Evolutionary conservation across 208 protist genomes (phyloP).

Genomic region (Entamoeba dispar): DNA sequence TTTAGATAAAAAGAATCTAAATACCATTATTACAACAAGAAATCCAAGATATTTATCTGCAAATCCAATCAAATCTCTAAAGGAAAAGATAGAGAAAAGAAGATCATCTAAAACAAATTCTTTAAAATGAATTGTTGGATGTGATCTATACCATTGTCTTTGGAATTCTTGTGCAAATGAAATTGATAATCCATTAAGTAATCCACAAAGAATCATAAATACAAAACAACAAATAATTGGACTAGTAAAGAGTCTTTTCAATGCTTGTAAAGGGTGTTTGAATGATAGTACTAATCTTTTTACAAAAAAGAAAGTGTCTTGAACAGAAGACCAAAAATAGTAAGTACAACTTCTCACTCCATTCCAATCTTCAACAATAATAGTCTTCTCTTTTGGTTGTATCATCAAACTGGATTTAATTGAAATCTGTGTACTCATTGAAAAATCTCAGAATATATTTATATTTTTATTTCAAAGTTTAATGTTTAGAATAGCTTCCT

Average conservation of each 20-base stretch:
- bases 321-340: no score
- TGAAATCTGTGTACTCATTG: no score
- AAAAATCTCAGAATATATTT: no score
- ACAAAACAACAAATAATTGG: background rate
- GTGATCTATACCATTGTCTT: background rate
- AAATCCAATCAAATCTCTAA: background rate
- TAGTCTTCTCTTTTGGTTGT: no score
- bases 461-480: no score
- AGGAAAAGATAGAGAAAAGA: background rate
- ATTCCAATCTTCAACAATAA: no score
- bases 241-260: background rate
- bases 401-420: no score
- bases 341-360: no score
- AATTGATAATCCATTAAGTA: background rate
- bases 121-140: background rate
- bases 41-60: background rate
- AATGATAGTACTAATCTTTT: background rate
- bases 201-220: background rate
- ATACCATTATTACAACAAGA: background rate
- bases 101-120: background rate
- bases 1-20: background rate
- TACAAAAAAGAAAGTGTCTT: background rate
- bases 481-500: no score
- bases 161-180: background rate
- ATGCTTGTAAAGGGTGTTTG: background rate